Evolutionary conservation across 2,329 filamentous ascomycete genomes (phyloP).

Genomic region (Alternaria viburni): DNA sequence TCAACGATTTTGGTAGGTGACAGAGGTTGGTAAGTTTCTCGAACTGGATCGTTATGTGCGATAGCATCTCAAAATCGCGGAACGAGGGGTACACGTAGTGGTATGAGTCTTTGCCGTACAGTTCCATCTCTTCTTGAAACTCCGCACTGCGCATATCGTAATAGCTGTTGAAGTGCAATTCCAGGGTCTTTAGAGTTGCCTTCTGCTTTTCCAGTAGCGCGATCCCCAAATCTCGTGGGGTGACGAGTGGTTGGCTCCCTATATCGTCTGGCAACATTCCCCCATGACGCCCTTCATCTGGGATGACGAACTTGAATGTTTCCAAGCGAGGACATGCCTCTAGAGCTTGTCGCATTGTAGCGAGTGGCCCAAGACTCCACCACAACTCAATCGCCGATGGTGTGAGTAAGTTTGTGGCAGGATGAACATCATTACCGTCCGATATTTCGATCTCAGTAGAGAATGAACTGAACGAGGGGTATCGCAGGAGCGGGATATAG

Average conservation of each 20-base stretch:
- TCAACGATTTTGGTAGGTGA: background rate
- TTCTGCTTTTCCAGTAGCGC: constrained; percentile 5
- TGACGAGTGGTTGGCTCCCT: background rate
- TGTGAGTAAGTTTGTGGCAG: background rate
- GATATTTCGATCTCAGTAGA: background rate
- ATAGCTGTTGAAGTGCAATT: background rate
- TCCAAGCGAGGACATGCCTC: background rate
- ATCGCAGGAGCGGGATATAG: constrained; percentile 5
- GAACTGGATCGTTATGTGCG: background rate
- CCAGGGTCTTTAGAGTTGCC: background rate
- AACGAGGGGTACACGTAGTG: background rate
- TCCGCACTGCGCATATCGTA: background rate
- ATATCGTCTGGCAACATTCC: background rate
- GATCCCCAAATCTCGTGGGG: constrained; percentile 1
- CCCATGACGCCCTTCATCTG: background rate
- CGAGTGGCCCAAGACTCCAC: constrained; percentile 2
- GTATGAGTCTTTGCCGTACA: background rate
- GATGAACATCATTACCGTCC: background rate
- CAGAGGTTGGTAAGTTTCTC: background rate
- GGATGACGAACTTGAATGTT: background rate
- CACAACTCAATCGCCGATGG: background rate
- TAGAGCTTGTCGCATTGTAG: background rate
- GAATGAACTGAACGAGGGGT: constrained; percentile 5
- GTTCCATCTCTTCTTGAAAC: background rate
- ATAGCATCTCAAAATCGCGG: background rate